Conservation (phyloP, 352 stramenopile species). For the Globisporangium nagaii region DNA sequence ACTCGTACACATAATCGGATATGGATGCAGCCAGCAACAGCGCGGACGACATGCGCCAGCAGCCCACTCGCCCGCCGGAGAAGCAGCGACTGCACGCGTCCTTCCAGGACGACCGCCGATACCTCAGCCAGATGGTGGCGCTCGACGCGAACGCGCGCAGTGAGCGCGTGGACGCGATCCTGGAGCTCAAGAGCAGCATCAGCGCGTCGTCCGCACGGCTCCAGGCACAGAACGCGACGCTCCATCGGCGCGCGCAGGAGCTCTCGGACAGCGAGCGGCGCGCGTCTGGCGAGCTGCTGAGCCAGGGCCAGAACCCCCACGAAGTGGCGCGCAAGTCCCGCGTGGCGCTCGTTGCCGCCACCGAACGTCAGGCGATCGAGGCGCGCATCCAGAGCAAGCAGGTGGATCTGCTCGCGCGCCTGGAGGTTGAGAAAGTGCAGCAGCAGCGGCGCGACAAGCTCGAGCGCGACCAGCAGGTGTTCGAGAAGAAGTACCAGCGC, state of each 20-base stretch:
- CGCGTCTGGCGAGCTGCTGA: conserved; percentile 46
- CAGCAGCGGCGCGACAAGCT: conserved; percentile 32
- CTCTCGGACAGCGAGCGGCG: conserved; percentile 25
- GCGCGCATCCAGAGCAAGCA: conserved; percentile 50
- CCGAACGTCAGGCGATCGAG: conserved; percentile 37
- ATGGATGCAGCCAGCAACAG: no score
- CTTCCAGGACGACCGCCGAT: conserved; percentile 38
- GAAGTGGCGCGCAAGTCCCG: conserved; percentile 50
- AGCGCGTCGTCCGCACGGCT: conserved; percentile 40
- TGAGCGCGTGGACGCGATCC: conserved; percentile 38
- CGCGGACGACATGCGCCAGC: no score
- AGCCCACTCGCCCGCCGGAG: conserved; percentile 14
- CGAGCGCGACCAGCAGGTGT: conserved; percentile 31
- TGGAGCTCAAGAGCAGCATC: conserved; percentile 55
- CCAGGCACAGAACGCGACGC: conserved; percentile 34
- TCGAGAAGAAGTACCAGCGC: conserved; percentile 63
- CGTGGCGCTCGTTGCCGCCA: conserved; percentile 27
- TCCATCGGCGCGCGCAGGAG: conserved; percentile 20
- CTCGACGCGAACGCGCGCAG: conserved; percentile 21
- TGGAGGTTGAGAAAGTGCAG: conserved; percentile 48
- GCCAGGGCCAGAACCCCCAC: conserved; percentile 75
- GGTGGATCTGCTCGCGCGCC: conserved; percentile 33
- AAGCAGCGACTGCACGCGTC: conserved; percentile 44
- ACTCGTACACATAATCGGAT: no score
- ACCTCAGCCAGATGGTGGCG: conserved; percentile 40